Evolutionary conservation across 495 filamentous ascomycete genomes (phyloP), one percentile per base, ranked within the genome.

Genomic region (Xylaria telfairii): DNA sequence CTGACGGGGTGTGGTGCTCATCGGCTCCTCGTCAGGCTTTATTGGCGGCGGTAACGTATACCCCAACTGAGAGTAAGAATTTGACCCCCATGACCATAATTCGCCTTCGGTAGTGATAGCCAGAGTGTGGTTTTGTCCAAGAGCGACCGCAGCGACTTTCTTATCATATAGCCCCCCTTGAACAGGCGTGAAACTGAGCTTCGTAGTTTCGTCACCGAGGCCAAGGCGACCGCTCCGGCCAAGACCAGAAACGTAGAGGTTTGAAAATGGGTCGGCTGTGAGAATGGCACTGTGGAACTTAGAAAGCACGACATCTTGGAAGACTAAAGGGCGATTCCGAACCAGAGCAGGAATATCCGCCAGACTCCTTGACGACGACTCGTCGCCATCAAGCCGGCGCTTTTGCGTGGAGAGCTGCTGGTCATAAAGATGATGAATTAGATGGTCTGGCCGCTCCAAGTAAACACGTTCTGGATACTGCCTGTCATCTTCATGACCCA

Each of bases 271-370:
- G 74, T 98, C 96, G n/a, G 87, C 87, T 0, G 96, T 98, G 5
- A 99, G 80, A 42, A 99, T 86, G 0, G 95, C 96, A 42, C 92
- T 97, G 73, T 97, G 93, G 2, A 98, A 84, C 78, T 98, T 99
- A 0, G 96, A 95, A 80, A 99, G 89, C 59, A 89, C 87, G 2
- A 96, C 85, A 69, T 96, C 91, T 71, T 92, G 89, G 44, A 95
- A 87, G 59, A 92, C 81, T 4, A 97, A 80, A 2, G 92, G 90
- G 28, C 85, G 88, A 75, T 90, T 92, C 54, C 85, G 84, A 65
- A 95, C 86, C 4, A 94, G 73, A 13, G 88, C 83, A 3, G 94
- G 94, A 24, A 97, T 78, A 41, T 90, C 87, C 12, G 77, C 65
- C 3, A 84, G 53, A 71, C 84, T 80, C 19, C 75, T 74, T 30